Conservation (phyloP, 2,329 filamentous ascomycete genomes). For the Epichloe brachyelytri region DNA sequence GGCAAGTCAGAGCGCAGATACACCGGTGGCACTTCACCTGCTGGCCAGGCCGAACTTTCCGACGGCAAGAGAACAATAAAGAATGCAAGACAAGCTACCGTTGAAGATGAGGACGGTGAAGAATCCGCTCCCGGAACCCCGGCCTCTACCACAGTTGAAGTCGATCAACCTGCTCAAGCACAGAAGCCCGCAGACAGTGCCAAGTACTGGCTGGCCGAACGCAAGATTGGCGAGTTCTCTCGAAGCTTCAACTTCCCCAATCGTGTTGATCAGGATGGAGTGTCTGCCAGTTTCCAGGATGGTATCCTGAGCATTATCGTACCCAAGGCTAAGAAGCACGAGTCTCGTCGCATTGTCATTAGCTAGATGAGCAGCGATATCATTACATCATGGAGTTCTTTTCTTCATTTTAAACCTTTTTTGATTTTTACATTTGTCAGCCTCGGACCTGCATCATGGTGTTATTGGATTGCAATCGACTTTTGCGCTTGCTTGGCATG, state of each 20-base stretch:
- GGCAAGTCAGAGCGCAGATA: conserved; percentile 55
- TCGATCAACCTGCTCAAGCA: conserved; percentile 11
- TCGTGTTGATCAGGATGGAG: conserved; percentile 47
- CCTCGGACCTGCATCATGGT: background rate
- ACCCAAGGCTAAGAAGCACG: conserved; percentile 52
- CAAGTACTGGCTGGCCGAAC: conserved; percentile 62
- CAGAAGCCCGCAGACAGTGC: conserved; percentile 26
- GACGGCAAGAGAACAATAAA: conserved; percentile 25
- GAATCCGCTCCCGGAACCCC: conserved; percentile 8
- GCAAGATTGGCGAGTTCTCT: conserved; percentile 52
- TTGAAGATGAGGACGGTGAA: conserved; percentile 45
- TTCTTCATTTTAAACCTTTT: background rate
- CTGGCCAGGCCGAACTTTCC: conserved; percentile 36
- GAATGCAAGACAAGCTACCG: conserved; percentile 43
- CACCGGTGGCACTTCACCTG: conserved; percentile 37
- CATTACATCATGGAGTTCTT: background rate
- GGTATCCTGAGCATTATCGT: conserved; percentile 52
- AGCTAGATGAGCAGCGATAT: conserved; percentile 22
- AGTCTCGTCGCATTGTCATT: conserved; percentile 42
- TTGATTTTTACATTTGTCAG: background rate
- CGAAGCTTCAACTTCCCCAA: conserved; percentile 56
- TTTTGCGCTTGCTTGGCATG: background rate
- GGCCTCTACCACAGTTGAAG: conserved; percentile 9
- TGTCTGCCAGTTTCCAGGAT: conserved; percentile 50
- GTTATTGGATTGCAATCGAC: background rate